Percentiles rank a stretch among this genome's conserved stretches.
phyloP scores from a whole-genome alignment of 352 stramenopile genomes.

The Sclerospora graminicola region DNA sequence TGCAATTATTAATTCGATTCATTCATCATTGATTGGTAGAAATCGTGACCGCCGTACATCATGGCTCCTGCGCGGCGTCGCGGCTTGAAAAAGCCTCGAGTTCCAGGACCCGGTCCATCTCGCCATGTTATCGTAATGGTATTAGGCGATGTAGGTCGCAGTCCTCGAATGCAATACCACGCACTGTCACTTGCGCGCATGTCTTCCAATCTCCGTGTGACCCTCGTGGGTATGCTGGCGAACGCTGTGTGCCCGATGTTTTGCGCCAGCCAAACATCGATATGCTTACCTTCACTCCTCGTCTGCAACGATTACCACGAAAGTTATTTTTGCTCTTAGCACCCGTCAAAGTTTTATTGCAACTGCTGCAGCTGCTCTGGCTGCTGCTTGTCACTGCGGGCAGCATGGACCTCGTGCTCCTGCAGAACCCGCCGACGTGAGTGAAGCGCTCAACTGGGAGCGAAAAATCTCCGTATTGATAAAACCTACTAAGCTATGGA shows the following conservation, averaged over 20 bases:
- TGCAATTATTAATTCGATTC: neutral
- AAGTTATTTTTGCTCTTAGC: constrained; percentile 18
- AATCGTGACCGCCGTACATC: constrained; percentile 1
- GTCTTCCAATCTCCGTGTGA: constrained; percentile 52
- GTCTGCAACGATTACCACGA: constrained; percentile 50
- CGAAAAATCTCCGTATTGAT: neutral
- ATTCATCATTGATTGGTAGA: constrained; percentile 11
- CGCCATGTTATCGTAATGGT: constrained; percentile 88
- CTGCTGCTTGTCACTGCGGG: constrained; percentile 29
- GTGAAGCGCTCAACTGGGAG: neutral
- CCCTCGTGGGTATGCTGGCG: constrained; percentile 90
- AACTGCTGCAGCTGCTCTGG: constrained; percentile 44
- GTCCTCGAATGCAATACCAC: constrained; percentile 99
- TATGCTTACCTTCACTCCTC: constrained; percentile 68
- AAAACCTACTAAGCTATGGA: neutral
- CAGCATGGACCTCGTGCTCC: constrained; percentile 87
- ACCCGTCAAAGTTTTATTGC: constrained; percentile 72
- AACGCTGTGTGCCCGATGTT: constrained; percentile 77
- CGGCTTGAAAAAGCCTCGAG: constrained; percentile 11
- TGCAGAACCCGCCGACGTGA: constrained; percentile 97
- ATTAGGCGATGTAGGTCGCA: constrained; percentile 92
- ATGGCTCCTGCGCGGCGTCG: constrained; percentile 9
- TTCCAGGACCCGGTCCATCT: neutral
- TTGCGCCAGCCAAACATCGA: constrained; percentile 47
- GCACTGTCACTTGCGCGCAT: constrained; percentile 88